These are phyloP conservation scores for Ceratocystiopsis sp. DNA, from an alignment of 2,329 filamentous ascomycete species.

Conservation along the genomic window DNA sequence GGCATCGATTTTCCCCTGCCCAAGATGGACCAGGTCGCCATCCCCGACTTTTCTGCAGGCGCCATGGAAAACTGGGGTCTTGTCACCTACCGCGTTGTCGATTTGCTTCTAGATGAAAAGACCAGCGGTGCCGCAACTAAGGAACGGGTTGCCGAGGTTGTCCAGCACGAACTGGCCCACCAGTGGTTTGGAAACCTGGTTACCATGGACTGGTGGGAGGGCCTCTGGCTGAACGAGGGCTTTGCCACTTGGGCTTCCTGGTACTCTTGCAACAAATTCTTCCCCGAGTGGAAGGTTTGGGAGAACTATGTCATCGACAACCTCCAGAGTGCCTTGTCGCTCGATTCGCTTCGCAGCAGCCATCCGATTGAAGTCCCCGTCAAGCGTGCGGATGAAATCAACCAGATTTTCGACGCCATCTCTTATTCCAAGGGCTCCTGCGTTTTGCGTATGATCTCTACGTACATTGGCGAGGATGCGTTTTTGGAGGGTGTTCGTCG, in stretches of 20 bases:
- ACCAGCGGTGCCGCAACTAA: slow-evolving; percentile 76
- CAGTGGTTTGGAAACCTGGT: slow-evolving; percentile 89
- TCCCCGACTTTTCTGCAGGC: slow-evolving; percentile 87
- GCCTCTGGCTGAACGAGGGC: slow-evolving; percentile 78
- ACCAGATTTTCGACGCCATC: slow-evolving; percentile 96
- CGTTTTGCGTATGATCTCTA: slow-evolving; percentile 92
- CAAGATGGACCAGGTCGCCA: slow-evolving; percentile 94
- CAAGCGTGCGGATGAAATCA: slow-evolving; percentile 88
- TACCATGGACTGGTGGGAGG: slow-evolving; percentile 92
- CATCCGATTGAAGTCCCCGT: slow-evolving; percentile 95
- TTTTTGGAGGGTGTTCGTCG: slow-evolving; percentile 84
- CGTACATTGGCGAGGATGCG: slow-evolving; percentile 77
- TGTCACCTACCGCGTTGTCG: slow-evolving; percentile 85
- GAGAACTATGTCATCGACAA: slow-evolving; percentile 88
- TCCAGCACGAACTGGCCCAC: slow-evolving; percentile 89
- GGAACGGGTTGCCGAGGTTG: slow-evolving; percentile 84
- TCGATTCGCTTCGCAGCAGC: slow-evolving; percentile 85
- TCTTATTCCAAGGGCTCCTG: slow-evolving; percentile 96
- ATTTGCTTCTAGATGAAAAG: slow-evolving; percentile 82
- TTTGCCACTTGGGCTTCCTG: slow-evolving; percentile 76
- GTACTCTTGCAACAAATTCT: slow-evolving; percentile 90
- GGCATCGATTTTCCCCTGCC: slow-evolving; percentile 72
- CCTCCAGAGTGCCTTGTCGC: slow-evolving; percentile 67
- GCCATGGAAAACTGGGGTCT: slow-evolving; percentile 99
- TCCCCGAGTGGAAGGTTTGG: slow-evolving; percentile 98